Evolutionary conservation across 73 alveolate genomes (phyloP).

Genomic region (Paramecium primaurelia): DNA sequence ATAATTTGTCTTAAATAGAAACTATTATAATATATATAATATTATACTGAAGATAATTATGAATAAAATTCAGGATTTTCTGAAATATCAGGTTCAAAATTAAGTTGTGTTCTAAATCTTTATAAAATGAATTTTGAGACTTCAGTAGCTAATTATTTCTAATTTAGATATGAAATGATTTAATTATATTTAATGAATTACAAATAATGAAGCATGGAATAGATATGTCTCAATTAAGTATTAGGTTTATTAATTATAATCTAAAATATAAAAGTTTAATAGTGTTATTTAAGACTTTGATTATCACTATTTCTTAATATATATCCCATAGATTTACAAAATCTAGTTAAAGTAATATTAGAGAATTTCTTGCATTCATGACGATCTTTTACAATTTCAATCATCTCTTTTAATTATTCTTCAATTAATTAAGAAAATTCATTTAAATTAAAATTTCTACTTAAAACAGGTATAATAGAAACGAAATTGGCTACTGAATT

Average conservation of each 20-base stretch:
- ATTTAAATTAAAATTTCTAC: neutral
- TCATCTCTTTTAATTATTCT: neutral
- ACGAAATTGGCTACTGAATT: neutral
- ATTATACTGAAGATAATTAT: neutral
- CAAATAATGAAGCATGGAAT: neutral
- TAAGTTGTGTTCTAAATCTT: neutral
- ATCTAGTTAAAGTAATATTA: neutral
- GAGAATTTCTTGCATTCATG: neutral
- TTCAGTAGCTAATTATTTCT: neutral
- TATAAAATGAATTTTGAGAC: neutral
- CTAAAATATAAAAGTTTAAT: neutral
- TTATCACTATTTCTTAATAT: neutral
- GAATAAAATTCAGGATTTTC: neutral
- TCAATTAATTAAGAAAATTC: neutral
- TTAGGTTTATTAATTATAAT: neutral
- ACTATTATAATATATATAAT: neutral
- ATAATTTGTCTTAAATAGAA: neutral
- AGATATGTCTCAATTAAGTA: neutral
- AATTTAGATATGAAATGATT: neutral
- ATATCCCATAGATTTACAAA: neutral
- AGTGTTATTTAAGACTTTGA: neutral
- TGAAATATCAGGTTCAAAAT: neutral
- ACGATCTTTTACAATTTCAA: neutral
- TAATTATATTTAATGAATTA: neutral
- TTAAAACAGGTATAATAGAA: neutral